phyloP scores from a whole-genome alignment of 2,329 filamentous ascomycete species.

The Chalaropsis ovoidea region DNA sequence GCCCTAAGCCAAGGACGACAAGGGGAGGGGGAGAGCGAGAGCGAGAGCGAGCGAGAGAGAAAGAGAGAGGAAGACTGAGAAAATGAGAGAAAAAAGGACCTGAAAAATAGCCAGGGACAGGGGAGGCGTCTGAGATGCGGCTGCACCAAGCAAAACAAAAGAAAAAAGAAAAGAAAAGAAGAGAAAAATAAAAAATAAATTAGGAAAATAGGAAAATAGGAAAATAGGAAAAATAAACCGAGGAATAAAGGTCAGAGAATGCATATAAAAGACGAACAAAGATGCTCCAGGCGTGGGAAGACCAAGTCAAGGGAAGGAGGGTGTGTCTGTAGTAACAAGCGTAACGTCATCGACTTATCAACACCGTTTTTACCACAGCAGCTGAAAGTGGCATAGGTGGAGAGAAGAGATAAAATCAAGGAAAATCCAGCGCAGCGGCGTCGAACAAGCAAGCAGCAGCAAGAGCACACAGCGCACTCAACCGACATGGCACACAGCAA shows the following conservation, averaged over 20 bases:
- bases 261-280: background rate
- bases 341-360: slow-evolving; percentile 14
- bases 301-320: background rate
- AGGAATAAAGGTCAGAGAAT: background rate
- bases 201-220: background rate
- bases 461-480: background rate
- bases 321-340: background rate
- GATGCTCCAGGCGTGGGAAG: slow-evolving; percentile 7
- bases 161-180: background rate
- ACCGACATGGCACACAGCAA: background rate
- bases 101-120: background rate
- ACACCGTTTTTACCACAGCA: slow-evolving; percentile 13
- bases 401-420: slow-evolving; percentile 9
- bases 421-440: background rate
- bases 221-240: background rate
- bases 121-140: slow-evolving; percentile 1
- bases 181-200: background rate
- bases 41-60: background rate
- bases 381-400: slow-evolving; percentile 12
- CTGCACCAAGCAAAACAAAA: background rate
- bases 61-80: background rate
- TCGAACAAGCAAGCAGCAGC: background rate
- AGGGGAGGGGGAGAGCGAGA: background rate
- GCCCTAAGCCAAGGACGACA: slow-evolving; percentile 9
- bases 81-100: background rate